Conservation (phyloP, 2,329 filamentous ascomycete genomes). For the Sporothrix dimorphospora region DNA sequence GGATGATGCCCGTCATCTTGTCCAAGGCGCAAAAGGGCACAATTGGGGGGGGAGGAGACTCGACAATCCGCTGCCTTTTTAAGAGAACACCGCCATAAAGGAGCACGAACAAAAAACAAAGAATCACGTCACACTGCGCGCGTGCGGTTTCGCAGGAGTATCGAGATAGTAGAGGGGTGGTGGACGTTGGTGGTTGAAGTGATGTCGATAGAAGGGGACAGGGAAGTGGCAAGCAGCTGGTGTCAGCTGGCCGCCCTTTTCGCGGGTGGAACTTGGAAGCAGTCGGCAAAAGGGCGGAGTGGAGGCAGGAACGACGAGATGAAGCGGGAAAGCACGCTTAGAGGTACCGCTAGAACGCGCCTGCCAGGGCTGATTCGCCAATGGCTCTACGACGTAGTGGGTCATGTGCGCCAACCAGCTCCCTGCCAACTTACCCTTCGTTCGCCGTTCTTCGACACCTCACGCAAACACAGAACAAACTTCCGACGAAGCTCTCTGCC, state of each 20-base stretch:
- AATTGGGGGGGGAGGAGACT: too few relatives aligned
- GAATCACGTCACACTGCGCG: neutral
- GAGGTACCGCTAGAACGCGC: neutral
- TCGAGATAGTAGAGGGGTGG: neutral
- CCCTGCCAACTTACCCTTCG: neutral
- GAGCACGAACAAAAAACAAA: neutral
- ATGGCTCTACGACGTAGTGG: constrained; percentile 21
- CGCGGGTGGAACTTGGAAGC: neutral
- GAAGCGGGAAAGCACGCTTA: constrained; percentile 14
- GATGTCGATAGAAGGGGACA: neutral
- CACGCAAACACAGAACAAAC: neutral
- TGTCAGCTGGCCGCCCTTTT: constrained; percentile 32
- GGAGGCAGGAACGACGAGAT: neutral
- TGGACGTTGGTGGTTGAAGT: neutral
- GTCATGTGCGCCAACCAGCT: constrained; percentile 1
- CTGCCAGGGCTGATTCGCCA: constrained; percentile 28
- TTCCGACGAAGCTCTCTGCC: neutral
- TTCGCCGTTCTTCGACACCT: neutral
- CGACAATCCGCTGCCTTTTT: neutral
- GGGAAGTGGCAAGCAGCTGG: constrained; percentile 32
- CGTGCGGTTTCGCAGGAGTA: neutral
- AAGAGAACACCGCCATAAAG: neutral
- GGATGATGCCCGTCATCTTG: constrained; percentile 45
- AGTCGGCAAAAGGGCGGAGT: constrained; percentile 19
- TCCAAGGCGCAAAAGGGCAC: neutral